Evolutionary conservation across 2,329 filamentous ascomycete species (phyloP), one percentile per base, ranked within the genome.

Genomic region (Xylariomycetidae sp.): DNA sequence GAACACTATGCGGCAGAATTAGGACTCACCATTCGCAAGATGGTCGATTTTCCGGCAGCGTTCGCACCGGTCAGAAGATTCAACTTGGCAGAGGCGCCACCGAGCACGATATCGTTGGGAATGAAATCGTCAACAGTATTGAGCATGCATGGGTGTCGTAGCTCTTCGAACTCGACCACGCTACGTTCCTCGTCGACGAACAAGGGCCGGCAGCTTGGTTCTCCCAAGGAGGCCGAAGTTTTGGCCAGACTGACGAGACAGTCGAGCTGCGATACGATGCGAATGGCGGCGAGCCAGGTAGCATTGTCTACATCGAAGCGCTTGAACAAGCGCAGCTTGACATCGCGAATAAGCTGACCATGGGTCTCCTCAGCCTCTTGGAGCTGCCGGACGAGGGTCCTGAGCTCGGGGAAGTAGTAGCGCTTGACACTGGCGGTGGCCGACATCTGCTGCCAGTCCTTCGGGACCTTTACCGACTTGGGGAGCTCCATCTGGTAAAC

Each of bases 351-450:
- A 25, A 97, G 85, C 52, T 98, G 90, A 4, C 81, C 82, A 59
- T 97, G 92, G 1, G 80, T 92, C 59, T 98, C 92, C 55, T 95
- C 89, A 2, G 88, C 86, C 63, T 98, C 92, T 55, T 95, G 92
- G 13, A 97, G 72, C 48, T 88, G 76, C 31, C 90, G 83, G 15
- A 98, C 88, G 3, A 96, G 75, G 17, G 75, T 71, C 11, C 85
- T 84, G 11, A 97, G 72, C 51, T 94, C 85, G 1, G 81, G 74
- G 48, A 89, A 94, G 65, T 97, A 98, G 67, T 90, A 98, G 1
- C 92, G 83, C 62, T 94, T 96, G 53, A 94, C 85, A 36, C 82
- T 80, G 42, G 84, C 78, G 0, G 92, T 97, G 1, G 89, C 85
- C 4, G 92, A 97, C 88, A 97, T 96, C 55, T 97, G 90, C 43